phyloP scores from a whole-genome alignment of 192 early-diverging fungal species.

The Chytriomyces sp. region DNA sequence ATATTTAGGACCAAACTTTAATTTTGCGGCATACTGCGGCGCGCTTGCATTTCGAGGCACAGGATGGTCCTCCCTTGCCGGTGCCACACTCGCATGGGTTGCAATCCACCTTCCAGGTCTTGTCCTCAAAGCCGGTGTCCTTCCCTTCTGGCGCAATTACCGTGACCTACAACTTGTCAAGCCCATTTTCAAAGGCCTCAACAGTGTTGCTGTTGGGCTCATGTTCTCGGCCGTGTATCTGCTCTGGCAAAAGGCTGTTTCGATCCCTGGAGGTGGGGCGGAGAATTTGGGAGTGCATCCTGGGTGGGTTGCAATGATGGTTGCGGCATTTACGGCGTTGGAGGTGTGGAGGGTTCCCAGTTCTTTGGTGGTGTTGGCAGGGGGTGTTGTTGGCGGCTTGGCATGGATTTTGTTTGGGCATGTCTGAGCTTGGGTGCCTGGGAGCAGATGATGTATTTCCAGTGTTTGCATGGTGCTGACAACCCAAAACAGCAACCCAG shows the following conservation, averaged over 20 bases:
- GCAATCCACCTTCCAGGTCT: conserved; percentile 70
- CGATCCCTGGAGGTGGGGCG: not conserved
- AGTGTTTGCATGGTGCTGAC: no score
- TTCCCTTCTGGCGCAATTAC: conserved; percentile 67
- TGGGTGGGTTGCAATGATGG: conserved; percentile 25
- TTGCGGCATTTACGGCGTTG: conserved; percentile 21
- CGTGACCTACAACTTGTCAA: conserved; percentile 50
- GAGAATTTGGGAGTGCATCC: conserved; percentile 7
- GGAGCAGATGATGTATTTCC: no score
- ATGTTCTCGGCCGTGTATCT: conserved; percentile 68
- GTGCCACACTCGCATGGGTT: conserved; percentile 58
- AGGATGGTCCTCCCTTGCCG: conserved; percentile 42
- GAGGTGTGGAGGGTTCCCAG: conserved; percentile 17
- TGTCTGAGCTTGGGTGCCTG: no score
- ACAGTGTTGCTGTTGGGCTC: conserved; percentile 68
- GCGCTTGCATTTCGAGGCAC: conserved; percentile 56
- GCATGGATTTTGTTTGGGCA: not conserved
- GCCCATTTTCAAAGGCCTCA: conserved; percentile 62
- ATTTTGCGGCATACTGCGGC: conserved; percentile 69
- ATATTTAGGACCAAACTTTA: conserved; percentile 67
- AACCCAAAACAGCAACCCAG: no score
- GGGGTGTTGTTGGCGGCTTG: conserved; percentile 4
- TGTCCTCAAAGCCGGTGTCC: conserved; percentile 59
- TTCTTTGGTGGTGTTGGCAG: conserved; percentile 5
- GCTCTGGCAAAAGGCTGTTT: conserved; percentile 53